phyloP scores from a whole-genome alignment of 2,329 filamentous ascomycete genomes.

The Ophiostoma quercus region DNA sequence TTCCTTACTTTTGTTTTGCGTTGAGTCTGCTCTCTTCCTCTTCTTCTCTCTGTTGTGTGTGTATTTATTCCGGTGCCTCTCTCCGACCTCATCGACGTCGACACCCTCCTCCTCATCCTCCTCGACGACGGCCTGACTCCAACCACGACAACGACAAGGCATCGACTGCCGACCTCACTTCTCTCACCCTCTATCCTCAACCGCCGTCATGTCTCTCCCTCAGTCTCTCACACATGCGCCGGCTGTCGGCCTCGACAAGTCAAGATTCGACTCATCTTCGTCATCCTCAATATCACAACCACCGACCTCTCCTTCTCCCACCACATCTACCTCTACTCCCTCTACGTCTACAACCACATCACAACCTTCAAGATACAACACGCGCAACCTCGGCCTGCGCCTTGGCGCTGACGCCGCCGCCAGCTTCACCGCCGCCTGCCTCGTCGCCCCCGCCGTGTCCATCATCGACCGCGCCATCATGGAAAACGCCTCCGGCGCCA shows the following conservation, averaged over 20 bases:
- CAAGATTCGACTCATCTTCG: neutral
- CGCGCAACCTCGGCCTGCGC: constrained; percentile 32
- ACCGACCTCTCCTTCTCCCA: neutral
- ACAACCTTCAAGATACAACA: constrained; percentile 25
- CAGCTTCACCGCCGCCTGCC: constrained; percentile 52
- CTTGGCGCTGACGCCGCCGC: constrained; percentile 29
- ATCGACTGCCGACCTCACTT: neutral
- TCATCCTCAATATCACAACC: neutral
- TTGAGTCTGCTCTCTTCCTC: neutral
- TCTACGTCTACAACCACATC: neutral
- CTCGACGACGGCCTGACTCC: neutral
- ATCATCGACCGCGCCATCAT: constrained; percentile 86
- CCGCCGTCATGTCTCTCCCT: neutral
- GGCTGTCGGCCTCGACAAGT: neutral
- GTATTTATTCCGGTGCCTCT: neutral
- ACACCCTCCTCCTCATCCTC: neutral
- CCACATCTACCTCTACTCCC: neutral
- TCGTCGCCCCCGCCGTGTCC: constrained; percentile 79
- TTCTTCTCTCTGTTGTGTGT: neutral
- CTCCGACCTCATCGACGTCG: neutral
- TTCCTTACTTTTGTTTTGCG: neutral
- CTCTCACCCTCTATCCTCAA: neutral
- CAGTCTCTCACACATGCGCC: neutral
- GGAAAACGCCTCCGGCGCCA: constrained; percentile 70
- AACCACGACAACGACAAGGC: neutral